Conservation (phyloP, 2,329 filamentous ascomycete genomes). For the Paraphaeosphaeria sporulosa region DNA sequence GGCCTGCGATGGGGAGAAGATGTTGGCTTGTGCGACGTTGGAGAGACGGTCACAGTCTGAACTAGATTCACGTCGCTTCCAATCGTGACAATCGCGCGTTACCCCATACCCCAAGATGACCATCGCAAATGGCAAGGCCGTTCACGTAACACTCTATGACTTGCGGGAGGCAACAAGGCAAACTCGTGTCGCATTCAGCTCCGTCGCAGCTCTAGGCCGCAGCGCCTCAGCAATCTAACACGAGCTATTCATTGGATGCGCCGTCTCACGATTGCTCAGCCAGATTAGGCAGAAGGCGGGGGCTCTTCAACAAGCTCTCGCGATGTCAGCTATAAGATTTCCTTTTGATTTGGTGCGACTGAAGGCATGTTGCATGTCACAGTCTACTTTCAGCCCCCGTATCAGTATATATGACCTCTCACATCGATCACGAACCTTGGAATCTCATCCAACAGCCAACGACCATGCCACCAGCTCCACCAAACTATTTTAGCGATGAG, state of each 20-base stretch:
- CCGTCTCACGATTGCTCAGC: not conserved
- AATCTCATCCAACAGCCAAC: slow-evolving; percentile 21
- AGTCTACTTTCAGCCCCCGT: not conserved
- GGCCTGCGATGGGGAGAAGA: slow-evolving; percentile 50
- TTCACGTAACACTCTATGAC: too few species aligned
- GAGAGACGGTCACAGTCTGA: slow-evolving; percentile 55
- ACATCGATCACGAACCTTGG: slow-evolving; percentile 28
- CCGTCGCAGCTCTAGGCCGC: slow-evolving; percentile 2
- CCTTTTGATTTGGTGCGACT: not conserved
- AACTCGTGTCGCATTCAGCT: not conserved
- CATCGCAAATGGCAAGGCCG: too few species aligned
- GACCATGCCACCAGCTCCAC: slow-evolving; percentile 14
- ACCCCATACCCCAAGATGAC: too few species aligned
- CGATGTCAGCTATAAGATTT: not conserved
- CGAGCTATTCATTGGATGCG: not conserved
- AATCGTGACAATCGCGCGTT: too few species aligned
- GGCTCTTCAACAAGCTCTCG: not conserved
- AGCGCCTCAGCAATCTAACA: not conserved
- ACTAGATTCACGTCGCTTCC: not conserved
- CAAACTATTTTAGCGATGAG: not conserved
- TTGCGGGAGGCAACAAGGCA: not conserved
- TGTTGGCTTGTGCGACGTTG: slow-evolving; percentile 54
- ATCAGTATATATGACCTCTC: slow-evolving; percentile 26
- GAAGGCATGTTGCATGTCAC: not conserved
- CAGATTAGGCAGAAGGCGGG: not conserved